Evolutionary conservation across 1,139 yeast species (phyloP).

Genomic region (Candida labiduridarum): DNA sequence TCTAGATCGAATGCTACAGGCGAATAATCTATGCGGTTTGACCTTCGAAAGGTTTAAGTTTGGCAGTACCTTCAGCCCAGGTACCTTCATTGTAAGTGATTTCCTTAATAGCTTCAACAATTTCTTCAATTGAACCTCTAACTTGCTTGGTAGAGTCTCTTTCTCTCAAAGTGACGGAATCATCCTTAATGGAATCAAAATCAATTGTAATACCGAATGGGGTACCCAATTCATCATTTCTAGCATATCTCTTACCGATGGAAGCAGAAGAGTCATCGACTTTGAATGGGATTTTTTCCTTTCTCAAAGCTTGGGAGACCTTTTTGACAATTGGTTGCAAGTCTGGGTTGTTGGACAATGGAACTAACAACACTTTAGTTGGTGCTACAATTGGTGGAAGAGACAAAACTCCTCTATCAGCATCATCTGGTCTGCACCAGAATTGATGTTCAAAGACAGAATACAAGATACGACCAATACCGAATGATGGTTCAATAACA

Average conservation of each 20-base stretch:
- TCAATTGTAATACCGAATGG: constrained; percentile 99
- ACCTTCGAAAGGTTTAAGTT: constrained; percentile 63
- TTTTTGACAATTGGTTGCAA: constrained; percentile 75
- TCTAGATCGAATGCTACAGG: not conserved
- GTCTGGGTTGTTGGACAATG: constrained; percentile 83
- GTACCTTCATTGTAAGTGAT: constrained; percentile 73
- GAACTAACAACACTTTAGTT: constrained; percentile 93
- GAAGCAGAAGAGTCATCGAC: constrained; percentile 97
- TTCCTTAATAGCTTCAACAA: constrained; percentile 75
- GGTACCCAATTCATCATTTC: constrained; percentile 99
- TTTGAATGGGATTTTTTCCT: constrained; percentile 88
- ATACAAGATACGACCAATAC: constrained; percentile 97
- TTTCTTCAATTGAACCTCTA: constrained; percentile 83
- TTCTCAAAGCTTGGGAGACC: constrained; percentile 71
- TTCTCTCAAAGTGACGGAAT: constrained; percentile 93
- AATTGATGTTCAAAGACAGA: constrained; percentile 90
- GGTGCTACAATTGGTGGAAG: constrained; percentile 98
- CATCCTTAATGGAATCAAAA: constrained; percentile 89
- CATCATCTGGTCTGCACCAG: constrained; percentile 94
- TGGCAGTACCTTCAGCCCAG: constrained; percentile 86
- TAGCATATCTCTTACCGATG: constrained; percentile 97
- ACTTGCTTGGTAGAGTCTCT: constrained; percentile 97
- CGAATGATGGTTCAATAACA: constrained; percentile 98
- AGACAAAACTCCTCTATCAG: constrained; percentile 88
- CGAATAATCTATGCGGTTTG: constrained; percentile 27